phyloP scores from a whole-genome alignment of 306 rosid species.

The Fragaria iinumae region DNA sequence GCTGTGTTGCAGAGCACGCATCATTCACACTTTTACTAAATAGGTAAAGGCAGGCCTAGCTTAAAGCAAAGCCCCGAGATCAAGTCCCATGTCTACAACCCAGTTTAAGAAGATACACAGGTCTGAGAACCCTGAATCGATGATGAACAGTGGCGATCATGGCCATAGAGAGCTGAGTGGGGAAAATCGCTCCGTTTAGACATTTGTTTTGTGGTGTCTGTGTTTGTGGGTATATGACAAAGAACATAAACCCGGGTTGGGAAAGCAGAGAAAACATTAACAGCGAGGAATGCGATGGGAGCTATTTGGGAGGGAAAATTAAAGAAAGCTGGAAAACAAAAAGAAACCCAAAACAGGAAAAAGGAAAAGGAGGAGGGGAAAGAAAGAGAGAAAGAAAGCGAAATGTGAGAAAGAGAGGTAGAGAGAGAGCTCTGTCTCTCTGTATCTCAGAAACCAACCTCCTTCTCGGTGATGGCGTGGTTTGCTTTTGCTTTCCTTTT shows the following conservation, averaged over 20 bases:
- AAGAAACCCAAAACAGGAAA: slow-evolving; percentile 54
- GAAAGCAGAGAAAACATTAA: slow-evolving; percentile 6
- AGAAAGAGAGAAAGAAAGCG: slow-evolving; percentile 22
- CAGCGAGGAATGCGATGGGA: slow-evolving; percentile 26
- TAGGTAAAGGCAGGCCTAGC: slow-evolving; percentile 32
- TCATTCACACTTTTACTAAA: slow-evolving; percentile 18
- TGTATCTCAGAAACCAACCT: slow-evolving; percentile 11
- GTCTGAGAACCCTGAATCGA: background rate
- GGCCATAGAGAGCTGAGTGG: background rate
- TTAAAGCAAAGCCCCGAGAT: slow-evolving; percentile 32
- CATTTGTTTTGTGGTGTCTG: slow-evolving; percentile 1
- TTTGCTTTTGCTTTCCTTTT: slow-evolving; percentile 50
- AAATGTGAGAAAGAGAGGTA: slow-evolving; percentile 13
- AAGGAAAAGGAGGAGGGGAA: slow-evolving; percentile 50
- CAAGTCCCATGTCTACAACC: slow-evolving; percentile 38
- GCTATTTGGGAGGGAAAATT: slow-evolving; percentile 35
- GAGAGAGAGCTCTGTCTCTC: slow-evolving; percentile 11
- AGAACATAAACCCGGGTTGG: background rate
- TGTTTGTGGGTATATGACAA: background rate
- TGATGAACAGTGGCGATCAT: background rate
- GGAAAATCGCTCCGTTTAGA: background rate
- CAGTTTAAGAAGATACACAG: slow-evolving; percentile 24
- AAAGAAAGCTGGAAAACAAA: slow-evolving; percentile 56
- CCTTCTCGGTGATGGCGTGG: slow-evolving; percentile 49
- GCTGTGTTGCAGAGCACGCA: slow-evolving; percentile 5